phyloP scores from a whole-genome alignment of 139 green algal species.

The Asterochloris sp. region DNA sequence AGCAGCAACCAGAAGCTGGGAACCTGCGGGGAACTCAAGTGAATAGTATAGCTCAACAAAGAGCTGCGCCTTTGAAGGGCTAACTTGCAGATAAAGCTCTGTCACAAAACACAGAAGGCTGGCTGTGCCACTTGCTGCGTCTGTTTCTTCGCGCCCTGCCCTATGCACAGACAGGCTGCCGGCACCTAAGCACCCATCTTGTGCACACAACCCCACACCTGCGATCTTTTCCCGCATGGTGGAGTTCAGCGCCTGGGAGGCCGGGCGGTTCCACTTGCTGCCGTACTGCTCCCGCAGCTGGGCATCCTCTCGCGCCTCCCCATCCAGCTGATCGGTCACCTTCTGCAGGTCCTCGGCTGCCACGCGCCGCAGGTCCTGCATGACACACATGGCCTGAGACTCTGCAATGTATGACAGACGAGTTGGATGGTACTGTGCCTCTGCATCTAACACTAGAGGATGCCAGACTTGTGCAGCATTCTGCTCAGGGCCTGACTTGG shows the following conservation, averaged over 20 bases:
- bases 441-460: too few species aligned
- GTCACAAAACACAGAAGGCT: background rate
- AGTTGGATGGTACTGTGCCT: too few species aligned
- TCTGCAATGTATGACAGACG: too few species aligned
- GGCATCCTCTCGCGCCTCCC: constrained; percentile 53
- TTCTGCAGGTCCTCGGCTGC: constrained; percentile 43
- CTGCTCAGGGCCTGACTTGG: too few species aligned
- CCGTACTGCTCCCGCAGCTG: constrained; percentile 49
- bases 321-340: constrained; percentile 63
- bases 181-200: background rate
- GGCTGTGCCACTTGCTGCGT: too few species aligned
- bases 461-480: too few species aligned
- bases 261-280: constrained; percentile 49
- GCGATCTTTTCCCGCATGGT: constrained; percentile 67
- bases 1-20: too few species aligned
- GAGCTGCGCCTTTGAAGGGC: too few species aligned
- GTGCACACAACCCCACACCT: background rate
- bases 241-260: constrained; percentile 56
- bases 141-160: background rate
- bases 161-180: background rate
- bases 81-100: too few species aligned
- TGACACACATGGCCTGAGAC: background rate
- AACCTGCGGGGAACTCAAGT: too few species aligned
- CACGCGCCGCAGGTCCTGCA: constrained; percentile 58
- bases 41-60: too few species aligned